Conservation (phyloP, 2,329 filamentous ascomycete species). For the Penicillium sp. region DNA sequence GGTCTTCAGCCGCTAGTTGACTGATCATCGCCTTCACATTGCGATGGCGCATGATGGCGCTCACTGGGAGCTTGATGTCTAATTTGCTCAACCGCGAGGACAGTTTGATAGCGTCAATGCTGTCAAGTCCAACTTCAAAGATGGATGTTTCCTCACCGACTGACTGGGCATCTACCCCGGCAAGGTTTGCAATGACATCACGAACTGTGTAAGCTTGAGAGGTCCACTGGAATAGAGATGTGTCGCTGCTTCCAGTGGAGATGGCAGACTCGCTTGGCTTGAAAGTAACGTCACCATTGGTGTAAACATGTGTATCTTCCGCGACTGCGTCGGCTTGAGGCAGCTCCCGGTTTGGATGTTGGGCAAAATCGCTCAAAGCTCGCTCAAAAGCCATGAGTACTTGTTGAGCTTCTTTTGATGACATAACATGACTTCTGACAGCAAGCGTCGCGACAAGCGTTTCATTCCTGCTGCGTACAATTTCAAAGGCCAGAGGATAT, state of each 20-base stretch:
- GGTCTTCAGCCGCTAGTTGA: slow-evolving; percentile 17
- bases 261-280: not conserved
- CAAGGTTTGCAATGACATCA: slow-evolving; percentile 62
- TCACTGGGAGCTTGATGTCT: slow-evolving; percentile 64
- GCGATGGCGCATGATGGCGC: slow-evolving; percentile 70
- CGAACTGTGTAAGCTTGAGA: slow-evolving; percentile 54
- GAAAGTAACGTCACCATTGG: slow-evolving; percentile 4
- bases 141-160: slow-evolving; percentile 63
- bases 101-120: slow-evolving; percentile 85
- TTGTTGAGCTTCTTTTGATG: slow-evolving; percentile 32
- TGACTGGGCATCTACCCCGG: slow-evolving; percentile 50
- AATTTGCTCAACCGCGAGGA: slow-evolving; percentile 65
- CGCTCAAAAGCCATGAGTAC: slow-evolving; percentile 47
- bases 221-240: slow-evolving; percentile 57
- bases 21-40: slow-evolving; percentile 62
- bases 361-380: slow-evolving; percentile 37
- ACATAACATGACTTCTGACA: slow-evolving; percentile 50
- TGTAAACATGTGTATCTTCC: not conserved
- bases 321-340: slow-evolving; percentile 14
- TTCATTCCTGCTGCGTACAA: slow-evolving; percentile 52
- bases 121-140: slow-evolving; percentile 82
- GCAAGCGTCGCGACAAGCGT: slow-evolving; percentile 59
- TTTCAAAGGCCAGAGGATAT: slow-evolving; percentile 76
- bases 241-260: not conserved
- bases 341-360: slow-evolving; percentile 27